Percentiles rank a stretch among this genome's conserved stretches.
Evolutionary conservation across 176 grass and related monocot species (phyloP).

Genomic region (Elymus sibiricus): DNA sequence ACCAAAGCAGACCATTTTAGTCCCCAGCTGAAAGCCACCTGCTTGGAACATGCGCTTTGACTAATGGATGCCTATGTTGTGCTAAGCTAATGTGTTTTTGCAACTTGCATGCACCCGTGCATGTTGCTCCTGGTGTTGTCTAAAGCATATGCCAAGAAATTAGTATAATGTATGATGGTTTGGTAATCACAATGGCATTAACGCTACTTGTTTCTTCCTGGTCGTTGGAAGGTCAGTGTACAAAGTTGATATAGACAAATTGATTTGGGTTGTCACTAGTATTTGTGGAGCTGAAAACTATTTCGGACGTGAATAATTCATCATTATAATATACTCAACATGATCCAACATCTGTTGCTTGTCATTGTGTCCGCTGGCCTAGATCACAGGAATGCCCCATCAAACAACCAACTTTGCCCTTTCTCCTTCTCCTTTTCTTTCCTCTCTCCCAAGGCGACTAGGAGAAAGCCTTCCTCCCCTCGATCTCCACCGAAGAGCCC

Average conservation of each 20-base stretch:
- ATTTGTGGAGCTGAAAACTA: not conserved
- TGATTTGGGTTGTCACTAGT: not conserved
- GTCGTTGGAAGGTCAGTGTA: constrained; percentile 18
- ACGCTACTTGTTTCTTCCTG: not conserved
- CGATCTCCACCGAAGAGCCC: no score
- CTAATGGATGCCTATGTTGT: not conserved
- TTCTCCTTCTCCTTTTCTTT: no score
- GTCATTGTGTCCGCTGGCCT: no score
- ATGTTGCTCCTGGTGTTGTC: not conserved
- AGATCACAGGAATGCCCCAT: no score
- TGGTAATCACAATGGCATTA: not conserved
- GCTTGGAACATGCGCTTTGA: constrained; percentile 26
- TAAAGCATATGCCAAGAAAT: not conserved
- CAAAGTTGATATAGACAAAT: not conserved
- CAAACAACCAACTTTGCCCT: no score
- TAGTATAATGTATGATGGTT: not conserved
- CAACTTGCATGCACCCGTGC: not conserved
- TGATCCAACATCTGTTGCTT: no score
- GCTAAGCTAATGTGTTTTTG: not conserved
- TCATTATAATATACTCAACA: no score
- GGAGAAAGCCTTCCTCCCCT: no score
- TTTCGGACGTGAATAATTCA: not conserved
- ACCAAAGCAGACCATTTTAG: constrained; percentile 6
- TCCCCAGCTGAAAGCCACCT: constrained; percentile 6
- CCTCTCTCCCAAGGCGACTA: no score